Conservation (phyloP, 495 filamentous ascomycete species). For the Hypoxylon crocopeplum region DNA sequence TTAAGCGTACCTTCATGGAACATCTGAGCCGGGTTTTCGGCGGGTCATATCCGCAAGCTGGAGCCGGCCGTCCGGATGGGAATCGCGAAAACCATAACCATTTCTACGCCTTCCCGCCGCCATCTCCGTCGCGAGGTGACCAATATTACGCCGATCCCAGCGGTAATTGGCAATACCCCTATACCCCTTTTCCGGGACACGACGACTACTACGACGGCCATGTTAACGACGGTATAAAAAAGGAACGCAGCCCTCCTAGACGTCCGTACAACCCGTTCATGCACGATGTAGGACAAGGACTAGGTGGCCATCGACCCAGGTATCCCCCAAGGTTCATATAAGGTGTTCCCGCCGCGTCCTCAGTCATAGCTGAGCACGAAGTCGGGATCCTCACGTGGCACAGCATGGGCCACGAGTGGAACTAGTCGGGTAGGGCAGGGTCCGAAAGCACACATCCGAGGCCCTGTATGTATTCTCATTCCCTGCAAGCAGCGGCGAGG, state of each 20-base stretch:
- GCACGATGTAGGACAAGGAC: not conserved
- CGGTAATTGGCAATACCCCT: constrained; percentile 4
- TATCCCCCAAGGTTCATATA: not conserved
- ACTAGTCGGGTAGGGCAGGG: not conserved
- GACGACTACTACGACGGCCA: not conserved
- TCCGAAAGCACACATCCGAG: not conserved
- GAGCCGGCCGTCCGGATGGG: constrained; percentile 1
- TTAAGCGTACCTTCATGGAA: constrained; percentile 6
- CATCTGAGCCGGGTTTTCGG: constrained; percentile 4
- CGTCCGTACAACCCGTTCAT: constrained; percentile 5
- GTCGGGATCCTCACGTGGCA: constrained; percentile 26
- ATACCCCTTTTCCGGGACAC: not conserved
- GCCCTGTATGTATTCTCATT: not conserved
- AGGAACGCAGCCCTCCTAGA: not conserved
- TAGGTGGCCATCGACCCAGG: not conserved
- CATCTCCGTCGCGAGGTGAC: constrained; percentile 13
- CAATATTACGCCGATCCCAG: constrained; percentile 3
- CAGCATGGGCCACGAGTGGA: constrained; percentile 9
- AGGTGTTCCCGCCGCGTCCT: not conserved
- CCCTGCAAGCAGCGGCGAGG: not conserved
- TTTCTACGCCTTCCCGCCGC: constrained; percentile 5
- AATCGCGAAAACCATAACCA: constrained; percentile 15
- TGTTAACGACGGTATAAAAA: not conserved
- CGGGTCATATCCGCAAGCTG: constrained; percentile 5
- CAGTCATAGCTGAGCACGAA: constrained; percentile 3